Percentiles rank a stretch among this genome's conserved stretches.
Evolutionary conservation across 129 eudicot species (phyloP).

Genomic region (Cynara cardunculus): DNA sequence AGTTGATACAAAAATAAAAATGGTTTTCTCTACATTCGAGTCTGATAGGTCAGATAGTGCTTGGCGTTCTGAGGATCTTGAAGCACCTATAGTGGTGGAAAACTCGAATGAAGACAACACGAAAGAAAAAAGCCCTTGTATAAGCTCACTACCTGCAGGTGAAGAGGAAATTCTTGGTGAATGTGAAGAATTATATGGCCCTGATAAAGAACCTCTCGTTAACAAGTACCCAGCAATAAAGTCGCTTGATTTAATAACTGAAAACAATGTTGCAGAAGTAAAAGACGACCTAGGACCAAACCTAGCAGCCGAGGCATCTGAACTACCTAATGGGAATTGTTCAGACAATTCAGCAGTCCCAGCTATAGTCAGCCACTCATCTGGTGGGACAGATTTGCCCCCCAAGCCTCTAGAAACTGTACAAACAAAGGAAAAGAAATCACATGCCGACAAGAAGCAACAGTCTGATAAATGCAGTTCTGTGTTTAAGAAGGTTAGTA

Average conservation of each 20-base stretch:
- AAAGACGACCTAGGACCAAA: slow-evolving; percentile 23
- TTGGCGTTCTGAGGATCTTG: slow-evolving; percentile 27
- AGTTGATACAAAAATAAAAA: slow-evolving; percentile 56
- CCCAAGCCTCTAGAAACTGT: slow-evolving; percentile 12
- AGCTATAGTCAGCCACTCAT: not conserved
- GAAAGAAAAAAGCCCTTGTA: slow-evolving; percentile 20
- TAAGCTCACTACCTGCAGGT: slow-evolving; percentile 22
- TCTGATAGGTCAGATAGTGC: slow-evolving; percentile 28
- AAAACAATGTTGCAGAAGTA: slow-evolving; percentile 18
- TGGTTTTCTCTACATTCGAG: slow-evolving; percentile 65
- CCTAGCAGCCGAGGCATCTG: slow-evolving; percentile 26
- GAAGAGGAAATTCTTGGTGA: slow-evolving; percentile 64
- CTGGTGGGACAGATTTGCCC: slow-evolving; percentile 29
- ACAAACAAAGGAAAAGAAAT: slow-evolving; percentile 38
- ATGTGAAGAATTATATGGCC: slow-evolving; percentile 89
- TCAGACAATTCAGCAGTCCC: not conserved
- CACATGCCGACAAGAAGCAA: slow-evolving; percentile 27
- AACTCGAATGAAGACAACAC: slow-evolving; percentile 8
- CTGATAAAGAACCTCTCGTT: slow-evolving; percentile 79
- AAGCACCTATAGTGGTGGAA: slow-evolving; percentile 23
- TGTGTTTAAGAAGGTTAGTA: slow-evolving; percentile 63
- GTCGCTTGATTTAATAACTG: slow-evolving; percentile 30
- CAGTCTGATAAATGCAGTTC: slow-evolving; percentile 36
- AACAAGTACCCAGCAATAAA: slow-evolving; percentile 50
- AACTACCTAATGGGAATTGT: slow-evolving; percentile 4